These are phyloP conservation scores for Zygoascus tannicola DNA, from an alignment of 805 yeast genomes.

Conservation along the genomic window DNA sequence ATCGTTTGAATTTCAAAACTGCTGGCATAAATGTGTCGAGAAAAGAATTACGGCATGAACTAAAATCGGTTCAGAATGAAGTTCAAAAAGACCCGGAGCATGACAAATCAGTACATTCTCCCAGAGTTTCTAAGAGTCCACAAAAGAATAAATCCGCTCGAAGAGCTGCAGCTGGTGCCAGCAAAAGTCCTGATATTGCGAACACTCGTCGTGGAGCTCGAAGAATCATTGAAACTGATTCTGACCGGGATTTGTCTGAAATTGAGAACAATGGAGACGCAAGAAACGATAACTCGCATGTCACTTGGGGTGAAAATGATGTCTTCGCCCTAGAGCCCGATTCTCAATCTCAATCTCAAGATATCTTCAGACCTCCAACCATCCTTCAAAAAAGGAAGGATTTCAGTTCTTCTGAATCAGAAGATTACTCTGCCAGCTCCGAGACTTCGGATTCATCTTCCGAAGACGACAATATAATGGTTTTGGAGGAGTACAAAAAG, in stretches of 20 bases:
- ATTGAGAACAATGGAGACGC: not conserved
- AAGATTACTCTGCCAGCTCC: not conserved
- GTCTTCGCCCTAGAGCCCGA: not conserved
- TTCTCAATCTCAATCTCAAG: not conserved
- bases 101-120: not conserved
- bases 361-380: not conserved
- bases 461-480: not conserved
- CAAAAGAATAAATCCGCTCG: not conserved
- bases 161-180: too few species aligned
- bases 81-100: not conserved
- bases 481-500: slow-evolving; percentile 3
- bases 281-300: not conserved
- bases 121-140: not conserved
- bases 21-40: not conserved
- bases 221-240: not conserved
- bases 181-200: not conserved
- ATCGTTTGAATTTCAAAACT: slow-evolving; percentile 2
- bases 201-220: not conserved
- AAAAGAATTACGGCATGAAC: slow-evolving; percentile 1
- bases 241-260: not conserved
- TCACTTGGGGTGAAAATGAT: not conserved
- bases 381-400: not conserved
- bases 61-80: not conserved
- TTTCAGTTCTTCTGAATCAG: not conserved
- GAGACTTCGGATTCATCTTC: not conserved